Evolutionary conservation across 1,284 basidiomycete genomes (phyloP), one percentile per base, ranked within the genome.

Genomic region (Gomphus bonarii): DNA sequence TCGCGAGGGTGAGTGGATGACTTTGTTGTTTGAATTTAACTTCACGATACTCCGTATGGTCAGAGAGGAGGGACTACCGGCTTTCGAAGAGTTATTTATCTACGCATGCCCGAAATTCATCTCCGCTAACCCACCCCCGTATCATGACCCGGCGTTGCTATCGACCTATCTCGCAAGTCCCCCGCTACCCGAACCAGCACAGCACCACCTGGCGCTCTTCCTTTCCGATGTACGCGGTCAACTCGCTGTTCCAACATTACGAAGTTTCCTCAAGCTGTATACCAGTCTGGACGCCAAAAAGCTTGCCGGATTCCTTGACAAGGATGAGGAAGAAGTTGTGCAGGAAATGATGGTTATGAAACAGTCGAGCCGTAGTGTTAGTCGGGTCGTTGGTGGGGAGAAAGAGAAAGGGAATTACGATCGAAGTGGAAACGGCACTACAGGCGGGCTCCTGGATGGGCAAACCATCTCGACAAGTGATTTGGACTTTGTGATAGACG

Each of bases 291-390:
- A 93, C 60, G 87, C 94, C 8, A 82, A 82, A 67, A 98, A 97
- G 73, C 80, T 99, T 35, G 88, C 95, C 1, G 84, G 84, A 61
- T 95, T 98, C 79, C 75, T 97, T 52, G 87, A 88, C 62, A 80
- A 83, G 14, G 90, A 91, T 64, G 94, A 98, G 72, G 95, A 98
- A 68, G 89, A 93, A 68, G 85, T 97, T 64, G 79, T 98, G 57
- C 89, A 95, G 73, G 91, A 95, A 78, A 82, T 98, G 79, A 97
- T 98, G 92, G 86, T 94, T 49, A 82, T 97, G 74, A 98, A 99
- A 75, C 85, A 88, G 62, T 84, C 85, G 1, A 91, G 88, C 64
- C 81, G 89, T 67, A 84, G 80, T 58, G 75, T 90, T 59, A 81
- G 84, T 63, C 73, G 84, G 1, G 76, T 81, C 1, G 38, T 62